phyloP scores from a whole-genome alignment of 2,329 filamentous ascomycete species.

The Alternaria sp. region DNA sequence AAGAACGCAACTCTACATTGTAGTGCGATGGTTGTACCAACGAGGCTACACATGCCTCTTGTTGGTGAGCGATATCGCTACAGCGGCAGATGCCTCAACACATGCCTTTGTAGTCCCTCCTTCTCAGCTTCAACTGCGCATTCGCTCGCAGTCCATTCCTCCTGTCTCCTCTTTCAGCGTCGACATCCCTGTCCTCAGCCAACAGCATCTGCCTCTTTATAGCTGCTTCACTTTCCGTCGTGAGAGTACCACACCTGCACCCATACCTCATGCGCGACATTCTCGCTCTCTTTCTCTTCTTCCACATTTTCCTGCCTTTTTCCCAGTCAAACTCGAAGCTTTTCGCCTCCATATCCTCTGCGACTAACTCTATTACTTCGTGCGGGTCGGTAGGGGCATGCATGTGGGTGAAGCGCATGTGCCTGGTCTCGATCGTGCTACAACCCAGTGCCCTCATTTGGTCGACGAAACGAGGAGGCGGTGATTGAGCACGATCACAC shows the following conservation, averaged over 20 bases:
- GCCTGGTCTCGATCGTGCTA: neutral
- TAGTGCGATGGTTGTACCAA: neutral
- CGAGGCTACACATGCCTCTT: neutral
- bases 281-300: neutral
- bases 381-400: neutral
- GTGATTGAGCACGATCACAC: neutral
- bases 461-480: neutral
- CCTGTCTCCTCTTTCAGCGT: neutral
- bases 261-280: neutral
- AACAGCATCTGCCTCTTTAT: neutral
- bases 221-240: neutral
- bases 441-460: neutral
- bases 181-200: neutral
- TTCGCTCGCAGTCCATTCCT: neutral
- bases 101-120: neutral
- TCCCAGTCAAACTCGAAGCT: neutral
- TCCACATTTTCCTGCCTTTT: neutral
- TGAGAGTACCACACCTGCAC: neutral
- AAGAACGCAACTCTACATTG: neutral
- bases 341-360: neutral
- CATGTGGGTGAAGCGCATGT: neutral
- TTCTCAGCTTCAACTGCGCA: neutral
- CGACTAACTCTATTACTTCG: neutral
- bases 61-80: neutral
- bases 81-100: neutral